These are phyloP conservation scores for Ilex paraguariensis DNA, from an alignment of 305 asterid species.

Conservation along the genomic window DNA sequence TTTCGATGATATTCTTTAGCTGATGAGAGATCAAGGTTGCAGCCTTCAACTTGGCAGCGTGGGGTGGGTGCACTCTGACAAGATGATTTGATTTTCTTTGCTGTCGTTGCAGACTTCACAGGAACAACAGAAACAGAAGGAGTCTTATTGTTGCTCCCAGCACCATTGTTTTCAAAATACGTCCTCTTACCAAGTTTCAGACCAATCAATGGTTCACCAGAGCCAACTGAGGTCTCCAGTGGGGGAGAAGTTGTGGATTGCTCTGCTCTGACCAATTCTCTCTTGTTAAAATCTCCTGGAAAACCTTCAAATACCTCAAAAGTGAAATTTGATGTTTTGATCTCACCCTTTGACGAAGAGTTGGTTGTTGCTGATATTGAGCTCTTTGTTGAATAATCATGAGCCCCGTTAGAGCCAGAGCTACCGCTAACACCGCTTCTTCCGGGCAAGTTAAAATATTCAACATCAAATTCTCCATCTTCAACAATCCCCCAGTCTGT, in stretches of 20 bases:
- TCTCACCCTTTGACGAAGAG: background rate
- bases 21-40: constrained; percentile 41
- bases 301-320: constrained; percentile 1
- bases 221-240: constrained; percentile 22
- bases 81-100: constrained; percentile 31
- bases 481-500: constrained; percentile 2
- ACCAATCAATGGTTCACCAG: constrained; percentile 34
- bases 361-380: background rate
- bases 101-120: constrained; percentile 8
- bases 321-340: background rate
- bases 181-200: constrained; percentile 46
- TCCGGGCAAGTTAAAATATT: background rate
- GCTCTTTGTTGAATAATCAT: background rate
- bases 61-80: constrained; percentile 45
- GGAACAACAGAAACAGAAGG: constrained; percentile 16
- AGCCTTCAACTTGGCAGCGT: constrained; percentile 59
- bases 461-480: background rate
- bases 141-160: constrained; percentile 17
- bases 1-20: constrained; percentile 54
- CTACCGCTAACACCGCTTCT: background rate
- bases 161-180: constrained; percentile 35
- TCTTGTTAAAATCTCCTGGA: constrained; percentile 6
- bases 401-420: background rate
- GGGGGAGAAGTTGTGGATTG: constrained; percentile 1
- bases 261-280: constrained; percentile 7